Evolutionary conservation across 257 asterid genomes (phyloP).

Genomic region (Echites panduratus): DNA sequence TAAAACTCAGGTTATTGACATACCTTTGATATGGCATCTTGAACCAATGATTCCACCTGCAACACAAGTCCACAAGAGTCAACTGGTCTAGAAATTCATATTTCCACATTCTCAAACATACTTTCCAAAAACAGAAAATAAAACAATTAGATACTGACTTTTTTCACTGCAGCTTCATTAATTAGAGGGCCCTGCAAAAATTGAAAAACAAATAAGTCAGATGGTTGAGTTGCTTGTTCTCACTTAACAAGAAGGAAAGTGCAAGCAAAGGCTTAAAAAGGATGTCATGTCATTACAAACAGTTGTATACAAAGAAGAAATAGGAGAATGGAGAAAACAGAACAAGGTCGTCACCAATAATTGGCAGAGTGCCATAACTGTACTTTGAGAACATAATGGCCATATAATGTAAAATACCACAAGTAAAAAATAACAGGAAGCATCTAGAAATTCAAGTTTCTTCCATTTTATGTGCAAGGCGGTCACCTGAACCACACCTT

Average conservation of each 20-base stretch:
- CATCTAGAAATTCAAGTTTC: background rate
- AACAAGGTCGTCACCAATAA: background rate
- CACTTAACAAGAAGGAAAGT: constrained; percentile 16
- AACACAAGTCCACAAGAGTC: constrained; percentile 23
- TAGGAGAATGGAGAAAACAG: background rate
- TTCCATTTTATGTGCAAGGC: constrained; percentile 4
- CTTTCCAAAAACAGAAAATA: background rate
- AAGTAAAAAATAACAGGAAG: background rate
- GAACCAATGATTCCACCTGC: constrained; percentile 75
- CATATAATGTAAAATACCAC: background rate
- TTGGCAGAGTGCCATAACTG: background rate
- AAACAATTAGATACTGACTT: constrained; percentile 38
- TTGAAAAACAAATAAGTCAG: constrained; percentile 13
- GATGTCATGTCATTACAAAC: constrained; percentile 11
- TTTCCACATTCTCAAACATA: background rate
- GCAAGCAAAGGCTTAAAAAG: constrained; percentile 6
- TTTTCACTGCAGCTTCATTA: constrained; percentile 81
- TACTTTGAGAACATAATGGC: background rate
- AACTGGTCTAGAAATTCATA: background rate
- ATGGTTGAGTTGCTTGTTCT: constrained; percentile 12
- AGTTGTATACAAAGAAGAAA: background rate
- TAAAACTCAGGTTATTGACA: constrained; percentile 16
- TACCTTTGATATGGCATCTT: constrained; percentile 92
- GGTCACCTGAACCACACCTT: constrained; percentile 82
- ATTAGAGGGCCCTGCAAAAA: constrained; percentile 81